Evolutionary conservation across 805 yeast species (phyloP).

Genomic region (Blastobotrys terrestris): DNA sequence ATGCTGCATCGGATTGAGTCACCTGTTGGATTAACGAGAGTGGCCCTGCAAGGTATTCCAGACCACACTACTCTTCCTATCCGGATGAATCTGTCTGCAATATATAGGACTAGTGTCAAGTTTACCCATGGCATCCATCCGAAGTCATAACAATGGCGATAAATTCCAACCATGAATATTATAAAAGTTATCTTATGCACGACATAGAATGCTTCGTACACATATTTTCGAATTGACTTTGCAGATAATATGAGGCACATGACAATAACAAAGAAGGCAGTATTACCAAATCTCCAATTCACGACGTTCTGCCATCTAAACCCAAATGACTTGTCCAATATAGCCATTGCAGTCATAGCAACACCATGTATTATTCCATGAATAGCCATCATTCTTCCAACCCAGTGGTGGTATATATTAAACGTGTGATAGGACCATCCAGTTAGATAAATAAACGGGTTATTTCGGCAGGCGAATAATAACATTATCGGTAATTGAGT

Average conservation of each 20-base stretch:
- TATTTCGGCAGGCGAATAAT: conserved; percentile 66
- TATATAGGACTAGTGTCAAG: conserved; percentile 61
- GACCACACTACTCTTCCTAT: conserved; percentile 46
- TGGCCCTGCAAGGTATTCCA: conserved; percentile 39
- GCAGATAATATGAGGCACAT: conserved; percentile 44
- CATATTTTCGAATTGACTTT: conserved; percentile 41
- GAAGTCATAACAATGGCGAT: conserved; percentile 40
- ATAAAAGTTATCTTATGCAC: conserved; percentile 51
- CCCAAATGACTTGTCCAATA: conserved; percentile 18
- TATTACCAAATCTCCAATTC: conserved; percentile 33
- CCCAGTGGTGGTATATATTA: conserved; percentile 56
- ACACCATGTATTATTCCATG: conserved; percentile 46
- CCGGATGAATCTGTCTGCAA: conserved; percentile 55
- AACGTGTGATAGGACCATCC: conserved; percentile 61
- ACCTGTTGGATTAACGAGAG: conserved; percentile 4
- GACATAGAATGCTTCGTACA: conserved; percentile 53
- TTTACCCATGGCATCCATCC: conserved; percentile 35
- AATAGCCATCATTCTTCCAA: conserved; percentile 45
- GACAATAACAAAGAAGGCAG: conserved; percentile 38
- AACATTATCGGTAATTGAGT: conserved; percentile 41
- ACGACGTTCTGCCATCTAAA: conserved; percentile 2
- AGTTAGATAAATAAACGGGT: conserved; percentile 53
- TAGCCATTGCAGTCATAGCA: conserved; percentile 20
- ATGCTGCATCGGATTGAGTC: conserved; percentile 21
- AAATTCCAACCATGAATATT: conserved; percentile 49